Conservation (phyloP, 768 basidiomycete genomes). For the Kwoniella mangroviensis region DNA sequence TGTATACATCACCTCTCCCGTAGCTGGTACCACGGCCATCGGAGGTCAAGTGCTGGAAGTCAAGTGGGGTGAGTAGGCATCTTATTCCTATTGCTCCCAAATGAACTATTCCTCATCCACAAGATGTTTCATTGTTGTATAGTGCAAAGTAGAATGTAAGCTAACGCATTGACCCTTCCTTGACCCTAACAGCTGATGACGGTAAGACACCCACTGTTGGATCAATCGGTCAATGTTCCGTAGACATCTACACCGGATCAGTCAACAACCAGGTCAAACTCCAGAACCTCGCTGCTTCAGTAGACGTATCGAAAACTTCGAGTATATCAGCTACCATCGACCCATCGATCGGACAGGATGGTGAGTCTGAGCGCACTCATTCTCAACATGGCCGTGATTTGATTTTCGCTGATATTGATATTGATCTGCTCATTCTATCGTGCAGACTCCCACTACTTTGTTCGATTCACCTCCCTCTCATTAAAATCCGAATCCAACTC, state of each 20-base stretch:
- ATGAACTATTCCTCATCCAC: neutral
- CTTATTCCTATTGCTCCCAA: neutral
- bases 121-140: no score
- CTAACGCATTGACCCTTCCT: conserved; percentile 14
- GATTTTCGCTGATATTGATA: no score
- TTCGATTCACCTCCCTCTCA: conserved; percentile 70
- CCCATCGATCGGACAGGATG: conserved; percentile 49
- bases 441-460: conserved; percentile 63
- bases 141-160: conserved; percentile 3
- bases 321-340: conserved; percentile 49
- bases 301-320: conserved; percentile 54
- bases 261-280: conserved; percentile 50
- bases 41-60: conserved; percentile 53
- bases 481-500: conserved; percentile 65
- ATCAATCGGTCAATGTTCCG: conserved; percentile 46
- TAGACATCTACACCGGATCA: conserved; percentile 56
- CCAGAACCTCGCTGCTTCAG: conserved; percentile 52
- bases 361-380: conserved; percentile 31
- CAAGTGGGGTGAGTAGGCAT: conserved; percentile 51
- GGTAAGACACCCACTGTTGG: conserved; percentile 51
- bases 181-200: conserved; percentile 42
- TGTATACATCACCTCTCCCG: conserved; percentile 54
- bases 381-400: neutral
- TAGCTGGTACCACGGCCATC: conserved; percentile 32
- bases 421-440: neutral